Evolutionary conservation across 78 protist genomes (phyloP), one percentile per base, ranked within the genome.

Genomic region (Emiliania huxleyi): DNA sequence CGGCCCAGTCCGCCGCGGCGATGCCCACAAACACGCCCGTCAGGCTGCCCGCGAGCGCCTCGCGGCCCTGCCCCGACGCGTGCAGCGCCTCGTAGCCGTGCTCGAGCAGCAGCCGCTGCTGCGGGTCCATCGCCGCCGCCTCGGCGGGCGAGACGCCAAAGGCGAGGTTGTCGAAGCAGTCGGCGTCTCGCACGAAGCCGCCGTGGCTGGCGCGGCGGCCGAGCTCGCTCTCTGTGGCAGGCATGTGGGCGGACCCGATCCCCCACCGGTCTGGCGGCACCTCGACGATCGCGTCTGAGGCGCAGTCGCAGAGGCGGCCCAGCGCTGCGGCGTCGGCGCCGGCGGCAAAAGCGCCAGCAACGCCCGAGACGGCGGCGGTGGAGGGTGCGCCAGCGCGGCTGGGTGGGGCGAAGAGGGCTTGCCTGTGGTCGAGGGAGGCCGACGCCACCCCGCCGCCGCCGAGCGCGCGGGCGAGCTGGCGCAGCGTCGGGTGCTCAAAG

Each of bases 1-100:
- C 35, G 15, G 91, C 29, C 37, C 33, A 56, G n/a, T 49, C 73
- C 37, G 11, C 11, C 18, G 73, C 8, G 46, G 42, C 15, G 1
- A 33, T n/a, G 49, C 92, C 92, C 43, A 56, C 46, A 33, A 56
- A 89, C n/a, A 89, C 92, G 49, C 92, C 92, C 46, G 37, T 22
- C 19, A 0, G 23, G 26, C 35, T 26, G 38, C 55, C 92, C 29
- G 1, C 18, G 52, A 89, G 77, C 44, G 55, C 0, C 12, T n/a
- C 92, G 69, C 48, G 46, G 37, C 5, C 0, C 33, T 4, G 1
- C 4, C 46, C 43, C 21, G 92, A 38, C 11, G 38, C 33, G 40
- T 8, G 44, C 38, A 49, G 48, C n/a, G 92, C 92, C 19, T 15
- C 79, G 15, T 33, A 43, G 0, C 71, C 43, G 2, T 6, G 45